Conservation (phyloP, 2,329 filamentous ascomycete species). For the Neospermospora avenae region DNA sequence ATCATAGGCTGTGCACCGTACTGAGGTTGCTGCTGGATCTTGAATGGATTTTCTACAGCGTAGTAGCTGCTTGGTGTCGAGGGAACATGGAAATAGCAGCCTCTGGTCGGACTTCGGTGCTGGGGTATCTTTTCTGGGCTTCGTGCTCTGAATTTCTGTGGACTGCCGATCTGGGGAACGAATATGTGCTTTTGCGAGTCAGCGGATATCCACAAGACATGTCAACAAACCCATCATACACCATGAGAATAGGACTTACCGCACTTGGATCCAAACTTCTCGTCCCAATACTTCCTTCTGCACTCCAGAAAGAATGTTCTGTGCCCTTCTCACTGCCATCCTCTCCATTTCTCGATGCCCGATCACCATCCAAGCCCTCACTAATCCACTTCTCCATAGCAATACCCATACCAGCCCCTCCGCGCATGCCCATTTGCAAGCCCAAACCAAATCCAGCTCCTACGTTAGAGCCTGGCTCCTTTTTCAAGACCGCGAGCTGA, state of each 20-base stretch:
- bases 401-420: neutral
- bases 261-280: neutral
- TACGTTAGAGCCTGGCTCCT: neutral
- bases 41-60: neutral
- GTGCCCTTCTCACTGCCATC: neutral
- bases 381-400: slow-evolving; percentile 6
- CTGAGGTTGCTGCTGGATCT: neutral
- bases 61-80: neutral
- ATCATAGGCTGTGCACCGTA: neutral
- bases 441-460: neutral
- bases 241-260: neutral
- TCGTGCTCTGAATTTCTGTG: neutral
- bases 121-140: neutral
- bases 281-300: neutral
- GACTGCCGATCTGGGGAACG: neutral
- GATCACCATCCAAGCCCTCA: neutral
- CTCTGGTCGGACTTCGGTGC: neutral
- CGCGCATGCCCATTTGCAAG: neutral
- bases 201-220: neutral
- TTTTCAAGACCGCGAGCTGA: neutral
- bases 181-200: neutral
- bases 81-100: neutral
- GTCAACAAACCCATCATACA: neutral
- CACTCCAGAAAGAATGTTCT: neutral
- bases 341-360: neutral